phyloP scores from a whole-genome alignment of 2,329 filamentous ascomycete species.

The Alternaria panax region DNA sequence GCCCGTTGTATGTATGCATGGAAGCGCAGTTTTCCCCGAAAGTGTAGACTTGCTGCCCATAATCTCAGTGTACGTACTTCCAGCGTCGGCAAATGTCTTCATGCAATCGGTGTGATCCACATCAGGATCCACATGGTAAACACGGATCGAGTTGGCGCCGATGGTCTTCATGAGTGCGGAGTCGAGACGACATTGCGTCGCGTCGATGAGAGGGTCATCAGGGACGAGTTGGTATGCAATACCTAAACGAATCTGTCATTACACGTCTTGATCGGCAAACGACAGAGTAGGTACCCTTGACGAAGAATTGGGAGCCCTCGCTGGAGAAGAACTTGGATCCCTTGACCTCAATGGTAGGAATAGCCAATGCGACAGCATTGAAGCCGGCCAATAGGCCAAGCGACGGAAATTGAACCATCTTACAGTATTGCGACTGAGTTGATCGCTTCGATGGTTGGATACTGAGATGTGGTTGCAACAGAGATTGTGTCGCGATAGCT shows the following conservation, averaged over 20 bases:
- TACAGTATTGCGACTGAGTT: background rate
- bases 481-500: background rate
- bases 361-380: conserved; percentile 51
- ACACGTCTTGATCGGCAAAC: fast-evolving
- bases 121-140: conserved; percentile 82
- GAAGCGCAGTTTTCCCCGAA: background rate
- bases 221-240: conserved; percentile 73
- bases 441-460: background rate
- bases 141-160: conserved; percentile 82
- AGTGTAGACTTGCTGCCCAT: background rate
- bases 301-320: conserved; percentile 81
- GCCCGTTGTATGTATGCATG: too few relatives aligned
- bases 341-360: conserved; percentile 65
- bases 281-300: conserved; percentile 68
- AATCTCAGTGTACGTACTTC: conserved; percentile 18
- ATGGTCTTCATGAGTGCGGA: conserved; percentile 78
- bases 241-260: conserved; percentile 57
- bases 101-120: conserved; percentile 81
- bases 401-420: conserved; percentile 18
- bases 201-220: conserved; percentile 78
- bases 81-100: conserved; percentile 75
- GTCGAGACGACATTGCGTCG: conserved; percentile 78
- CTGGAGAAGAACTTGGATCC: conserved; percentile 87
- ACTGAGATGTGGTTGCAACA: background rate
- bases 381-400: conserved; percentile 33